Conservation (phyloP, 495 filamentous ascomycete genomes). For the Peziza echinospora region DNA sequence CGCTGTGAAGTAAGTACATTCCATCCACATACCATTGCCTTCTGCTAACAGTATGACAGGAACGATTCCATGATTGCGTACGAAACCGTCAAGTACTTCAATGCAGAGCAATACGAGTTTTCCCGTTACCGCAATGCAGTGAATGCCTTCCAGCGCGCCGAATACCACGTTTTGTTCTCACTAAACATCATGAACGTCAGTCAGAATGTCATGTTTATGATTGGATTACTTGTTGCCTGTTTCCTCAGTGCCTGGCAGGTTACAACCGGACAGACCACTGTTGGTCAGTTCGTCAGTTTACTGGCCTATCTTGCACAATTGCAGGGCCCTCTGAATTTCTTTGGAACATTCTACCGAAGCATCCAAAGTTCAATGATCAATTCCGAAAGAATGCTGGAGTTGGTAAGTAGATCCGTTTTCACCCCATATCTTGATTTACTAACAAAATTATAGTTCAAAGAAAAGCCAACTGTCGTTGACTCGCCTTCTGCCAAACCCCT, state of each 20-base stretch:
- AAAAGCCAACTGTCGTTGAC: slow-evolving; percentile 56
- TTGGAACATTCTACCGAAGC: slow-evolving; percentile 90
- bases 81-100: slow-evolving; percentile 98
- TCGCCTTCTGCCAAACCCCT: slow-evolving; percentile 31
- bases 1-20: slow-evolving; percentile 47
- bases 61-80: slow-evolving; percentile 97
- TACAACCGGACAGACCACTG: slow-evolving; percentile 40
- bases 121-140: slow-evolving; percentile 63
- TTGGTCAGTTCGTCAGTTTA: slow-evolving; percentile 61
- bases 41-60: too few relatives aligned
- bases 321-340: slow-evolving; percentile 86
- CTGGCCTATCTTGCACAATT: slow-evolving; percentile 84
- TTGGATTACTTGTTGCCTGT: slow-evolving; percentile 62
- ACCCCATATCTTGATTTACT: background rate
- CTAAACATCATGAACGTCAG: slow-evolving; percentile 83
- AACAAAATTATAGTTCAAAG: slow-evolving; percentile 41
- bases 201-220: slow-evolving; percentile 84
- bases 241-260: slow-evolving; percentile 83
- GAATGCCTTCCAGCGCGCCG: slow-evolving; percentile 57
- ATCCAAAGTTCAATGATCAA: slow-evolving; percentile 96
- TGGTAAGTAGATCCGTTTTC: slow-evolving; percentile 24
- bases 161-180: slow-evolving; percentile 71
- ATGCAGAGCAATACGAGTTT: slow-evolving; percentile 86
- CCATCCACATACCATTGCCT: too few relatives aligned
- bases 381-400: slow-evolving; percentile 76